Percentiles rank a stretch among this genome's conserved stretches.
These are phyloP conservation scores for Sideroxylon spinosum DNA, from an alignment of 179 eudicot genomes.

Conservation along the genomic window DNA sequence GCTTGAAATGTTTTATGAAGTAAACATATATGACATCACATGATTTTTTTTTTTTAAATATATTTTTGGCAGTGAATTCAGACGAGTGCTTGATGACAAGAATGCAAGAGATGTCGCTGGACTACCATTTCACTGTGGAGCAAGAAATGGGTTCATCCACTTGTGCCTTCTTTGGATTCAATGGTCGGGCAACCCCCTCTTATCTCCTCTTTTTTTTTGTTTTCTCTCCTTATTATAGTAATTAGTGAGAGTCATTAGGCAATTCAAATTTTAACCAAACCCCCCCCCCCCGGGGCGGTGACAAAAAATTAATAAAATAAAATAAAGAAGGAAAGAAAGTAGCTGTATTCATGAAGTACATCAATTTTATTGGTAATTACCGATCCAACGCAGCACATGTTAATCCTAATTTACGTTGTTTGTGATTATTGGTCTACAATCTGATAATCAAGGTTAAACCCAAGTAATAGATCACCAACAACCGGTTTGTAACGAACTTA, in stretches of 20 bases:
- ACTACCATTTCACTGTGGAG: slow-evolving; percentile 47
- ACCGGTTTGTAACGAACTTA: too few relatives aligned
- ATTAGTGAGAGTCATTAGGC: not conserved
- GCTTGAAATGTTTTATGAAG: too few relatives aligned
- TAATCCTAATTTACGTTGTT: not conserved
- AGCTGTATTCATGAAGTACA: not conserved
- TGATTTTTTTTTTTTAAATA: not conserved
- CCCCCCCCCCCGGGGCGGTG: too few relatives aligned
- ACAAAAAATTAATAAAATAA: too few relatives aligned
- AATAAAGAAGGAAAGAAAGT: too few relatives aligned
- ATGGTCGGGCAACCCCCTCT: slow-evolving; percentile 22
- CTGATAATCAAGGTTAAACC: too few relatives aligned
- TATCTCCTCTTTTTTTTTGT: not conserved
- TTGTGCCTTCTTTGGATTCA: slow-evolving; percentile 47
- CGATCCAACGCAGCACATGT: not conserved
- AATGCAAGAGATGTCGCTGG: slow-evolving; percentile 54
- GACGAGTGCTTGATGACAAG: slow-evolving; percentile 49
- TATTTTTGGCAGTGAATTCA: slow-evolving; percentile 30
- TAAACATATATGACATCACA: too few relatives aligned
- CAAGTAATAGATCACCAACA: too few relatives aligned
- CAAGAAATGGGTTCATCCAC: slow-evolving; percentile 52
- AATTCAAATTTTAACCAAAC: not conserved
- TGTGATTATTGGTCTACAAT: not conserved
- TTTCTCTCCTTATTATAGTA: not conserved
- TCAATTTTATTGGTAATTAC: too few relatives aligned